Percentiles rank a stretch among this genome's conserved stretches.
Conservation (phyloP, 495 filamentous ascomycete species). For the Penicillium daleae region DNA sequence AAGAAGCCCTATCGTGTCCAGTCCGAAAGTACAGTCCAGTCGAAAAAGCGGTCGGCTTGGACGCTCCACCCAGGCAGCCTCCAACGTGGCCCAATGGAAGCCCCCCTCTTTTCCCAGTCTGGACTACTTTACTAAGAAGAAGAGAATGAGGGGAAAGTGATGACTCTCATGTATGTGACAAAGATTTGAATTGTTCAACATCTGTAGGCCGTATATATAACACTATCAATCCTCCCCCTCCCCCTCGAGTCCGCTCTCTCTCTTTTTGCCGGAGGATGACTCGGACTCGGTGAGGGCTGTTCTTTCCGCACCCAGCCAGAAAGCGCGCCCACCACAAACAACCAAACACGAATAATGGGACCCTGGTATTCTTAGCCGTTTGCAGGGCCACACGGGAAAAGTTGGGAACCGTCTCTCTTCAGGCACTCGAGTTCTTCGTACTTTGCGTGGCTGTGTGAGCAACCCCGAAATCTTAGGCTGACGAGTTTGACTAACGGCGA, state of each 20-base stretch:
- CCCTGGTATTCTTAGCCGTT: conserved; percentile 15
- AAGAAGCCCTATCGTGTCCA: conserved; percentile 8
- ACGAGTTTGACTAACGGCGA: conserved; percentile 21
- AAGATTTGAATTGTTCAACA: not conserved
- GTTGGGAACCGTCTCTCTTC: not conserved
- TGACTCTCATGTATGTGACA: conserved; percentile 11
- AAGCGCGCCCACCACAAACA: not conserved
- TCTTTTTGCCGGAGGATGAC: not conserved
- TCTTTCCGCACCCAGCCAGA: conserved; percentile 14
- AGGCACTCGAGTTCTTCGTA: not conserved
- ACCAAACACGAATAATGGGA: conserved; percentile 6
- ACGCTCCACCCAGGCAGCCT: conserved; percentile 7
- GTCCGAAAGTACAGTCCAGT: not conserved
- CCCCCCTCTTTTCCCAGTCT: not conserved
- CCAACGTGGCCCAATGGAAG: conserved; percentile 29
- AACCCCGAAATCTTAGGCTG: not conserved
- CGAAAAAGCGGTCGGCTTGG: conserved; percentile 23
- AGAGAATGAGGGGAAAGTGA: conserved; percentile 9
- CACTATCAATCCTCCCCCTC: not conserved
- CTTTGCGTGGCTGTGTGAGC: not conserved
- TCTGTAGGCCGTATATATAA: not conserved
- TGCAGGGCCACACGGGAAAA: not conserved
- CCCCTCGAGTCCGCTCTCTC: not conserved
- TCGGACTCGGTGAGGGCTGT: conserved; percentile 5
- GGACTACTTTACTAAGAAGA: not conserved